These are phyloP conservation scores for Bipolaris victoriae DNA, from an alignment of 2,329 filamentous ascomycete species.

Conservation along the genomic window DNA sequence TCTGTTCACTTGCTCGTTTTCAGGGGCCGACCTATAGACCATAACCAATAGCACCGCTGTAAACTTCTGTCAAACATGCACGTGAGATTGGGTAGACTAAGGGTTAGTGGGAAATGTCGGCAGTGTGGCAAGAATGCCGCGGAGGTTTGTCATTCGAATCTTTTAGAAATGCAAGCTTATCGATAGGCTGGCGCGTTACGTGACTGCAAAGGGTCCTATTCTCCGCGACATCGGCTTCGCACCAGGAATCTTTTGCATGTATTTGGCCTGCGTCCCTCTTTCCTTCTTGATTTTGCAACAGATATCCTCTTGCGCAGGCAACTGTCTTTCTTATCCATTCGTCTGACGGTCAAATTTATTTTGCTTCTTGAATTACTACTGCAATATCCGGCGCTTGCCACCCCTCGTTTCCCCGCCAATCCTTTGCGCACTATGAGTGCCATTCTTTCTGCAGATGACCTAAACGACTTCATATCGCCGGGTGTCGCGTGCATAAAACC, in stretches of 20 bases:
- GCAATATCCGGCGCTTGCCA: constrained; percentile 15
- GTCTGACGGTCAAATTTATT: background rate
- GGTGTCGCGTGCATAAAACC: constrained; percentile 98
- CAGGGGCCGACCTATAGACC: background rate
- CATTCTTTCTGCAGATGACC: constrained; percentile 92
- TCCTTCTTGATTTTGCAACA: constrained; percentile 5
- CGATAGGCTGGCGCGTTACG: constrained; percentile 37
- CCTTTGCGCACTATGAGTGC: constrained; percentile 74
- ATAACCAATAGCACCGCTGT: too few species aligned
- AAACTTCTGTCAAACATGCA: constrained; percentile 22
- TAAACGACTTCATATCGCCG: constrained; percentile 98
- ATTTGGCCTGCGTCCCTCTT: constrained; percentile 11
- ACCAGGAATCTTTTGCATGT: constrained; percentile 10
- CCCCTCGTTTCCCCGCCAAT: constrained; percentile 16
- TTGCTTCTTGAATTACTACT: constrained; percentile 1
- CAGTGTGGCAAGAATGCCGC: constrained; percentile 32
- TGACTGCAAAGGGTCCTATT: constrained; percentile 27
- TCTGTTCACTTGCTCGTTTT: background rate
- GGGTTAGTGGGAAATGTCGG: constrained; percentile 9
- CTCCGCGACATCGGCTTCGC: constrained; percentile 29
- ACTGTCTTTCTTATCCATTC: background rate
- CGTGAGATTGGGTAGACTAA: constrained; percentile 18
- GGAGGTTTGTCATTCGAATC: constrained; percentile 21
- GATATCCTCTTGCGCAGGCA: background rate
- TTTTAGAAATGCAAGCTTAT: constrained; percentile 36